phyloP scores from a whole-genome alignment of 805 yeast genomes.

The Saturnispora bothae region DNA sequence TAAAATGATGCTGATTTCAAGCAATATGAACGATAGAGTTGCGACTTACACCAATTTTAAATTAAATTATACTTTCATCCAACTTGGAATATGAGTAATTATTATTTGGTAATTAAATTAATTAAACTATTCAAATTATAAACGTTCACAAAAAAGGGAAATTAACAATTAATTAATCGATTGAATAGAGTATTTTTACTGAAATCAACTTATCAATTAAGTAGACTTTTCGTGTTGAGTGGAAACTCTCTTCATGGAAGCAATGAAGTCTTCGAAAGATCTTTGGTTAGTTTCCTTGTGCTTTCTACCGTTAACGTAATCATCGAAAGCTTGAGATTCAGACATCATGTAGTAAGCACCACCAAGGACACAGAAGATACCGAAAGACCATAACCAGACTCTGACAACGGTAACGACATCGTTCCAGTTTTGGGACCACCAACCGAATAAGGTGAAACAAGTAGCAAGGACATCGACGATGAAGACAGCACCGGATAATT shows the following conservation, averaged over 20 bases:
- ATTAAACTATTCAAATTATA: too few species aligned
- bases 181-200: too few species aligned
- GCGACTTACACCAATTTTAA: too few species aligned
- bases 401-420: constrained; percentile 91
- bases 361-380: constrained; percentile 93
- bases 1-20: too few species aligned
- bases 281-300: constrained; percentile 48
- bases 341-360: constrained; percentile 95
- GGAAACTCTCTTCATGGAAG: constrained; percentile 79
- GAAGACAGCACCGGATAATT: constrained; percentile 87
- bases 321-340: constrained; percentile 67
- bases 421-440: constrained; percentile 98
- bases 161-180: background rate
- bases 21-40: too few species aligned
- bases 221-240: constrained; percentile 78
- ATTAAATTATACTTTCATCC: too few species aligned
- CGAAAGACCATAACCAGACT: constrained; percentile 92
- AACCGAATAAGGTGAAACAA: constrained; percentile 85
- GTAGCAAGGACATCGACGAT: constrained; percentile 87
- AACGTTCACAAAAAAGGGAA: too few species aligned
- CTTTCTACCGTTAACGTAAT: constrained; percentile 76
- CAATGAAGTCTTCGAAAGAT: constrained; percentile 71
- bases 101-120: too few species aligned
- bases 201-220: constrained; percentile 22
- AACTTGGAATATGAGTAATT: too few species aligned